Evolutionary conservation across 163 green algal species (phyloP), one percentile per base, ranked within the genome.

Genomic region (Volvox carteri): DNA sequence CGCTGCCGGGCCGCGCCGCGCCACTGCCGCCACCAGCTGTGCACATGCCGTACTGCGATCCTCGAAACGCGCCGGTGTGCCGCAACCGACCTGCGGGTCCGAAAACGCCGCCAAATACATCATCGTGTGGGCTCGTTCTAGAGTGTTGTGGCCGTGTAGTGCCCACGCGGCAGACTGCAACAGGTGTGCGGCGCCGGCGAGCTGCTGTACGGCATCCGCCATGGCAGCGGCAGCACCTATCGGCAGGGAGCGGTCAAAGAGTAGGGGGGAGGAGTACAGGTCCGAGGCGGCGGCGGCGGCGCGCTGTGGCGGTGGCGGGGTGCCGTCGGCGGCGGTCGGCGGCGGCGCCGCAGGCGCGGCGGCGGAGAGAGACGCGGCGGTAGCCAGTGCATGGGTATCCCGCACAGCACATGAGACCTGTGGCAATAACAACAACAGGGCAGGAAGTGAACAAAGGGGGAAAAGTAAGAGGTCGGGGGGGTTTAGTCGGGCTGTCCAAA

Each of bases 161-260:
- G 80, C 73, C 89, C 93, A 94, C 52, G 78, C 75, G 1, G 81
- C 90, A 0, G 89, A 79, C 65, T 89, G 87, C 54, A 96, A 85
- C 81, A 96, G 80, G 58, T 95, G 92, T 1, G 90, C 86, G 0
- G 87, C 81, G 37, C 87, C 94, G 9, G 86, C 86, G 4, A 92
- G 62, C 60, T 91, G 87, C 73, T 91, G 90, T 18, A 94, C 89
- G 50, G 92, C 87, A 12, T 85, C 86, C 30, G 94, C 93, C 33
- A 77, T 72, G 0, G 92, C 87, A 11, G 35, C 67, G 48, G 46
- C 81, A 21, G 67, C 67, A n/a, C 67, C 81, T 4, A 30, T 46
- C 8, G 68, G 67, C 48, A 60, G 5, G 2, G 67, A 73, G 23
- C 84, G 68, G 84, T 89, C 70, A 16, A 89, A 89, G 3, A 84